A percentile compares a stretch with the other conserved stretches of the same genome.
These are phyloP conservation scores for Murraya paniculata DNA, from an alignment of 345 rosid species.

Conservation along the genomic window DNA sequence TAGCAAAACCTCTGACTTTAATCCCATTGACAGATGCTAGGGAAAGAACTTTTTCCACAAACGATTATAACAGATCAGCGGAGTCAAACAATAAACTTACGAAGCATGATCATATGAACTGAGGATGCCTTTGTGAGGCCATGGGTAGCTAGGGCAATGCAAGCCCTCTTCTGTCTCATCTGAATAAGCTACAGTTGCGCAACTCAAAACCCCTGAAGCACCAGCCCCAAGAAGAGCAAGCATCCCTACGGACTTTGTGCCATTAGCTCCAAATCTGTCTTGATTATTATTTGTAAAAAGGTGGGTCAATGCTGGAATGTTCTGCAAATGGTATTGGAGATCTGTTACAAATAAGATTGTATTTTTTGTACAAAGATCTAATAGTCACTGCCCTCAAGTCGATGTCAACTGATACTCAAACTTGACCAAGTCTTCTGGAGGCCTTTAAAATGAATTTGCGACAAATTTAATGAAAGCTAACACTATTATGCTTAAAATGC, in stretches of 20 bases:
- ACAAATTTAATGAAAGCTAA: background rate
- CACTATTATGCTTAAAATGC: background rate
- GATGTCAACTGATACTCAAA: background rate
- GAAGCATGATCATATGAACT: constrained; percentile 99
- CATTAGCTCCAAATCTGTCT: constrained; percentile 48
- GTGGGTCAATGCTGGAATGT: background rate
- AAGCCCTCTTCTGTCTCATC: constrained; percentile 99
- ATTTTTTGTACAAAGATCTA: background rate
- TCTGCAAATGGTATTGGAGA: background rate
- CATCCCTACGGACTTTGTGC: constrained; percentile 51
- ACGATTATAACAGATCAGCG: background rate
- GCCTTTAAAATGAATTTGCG: background rate
- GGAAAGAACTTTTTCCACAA: background rate
- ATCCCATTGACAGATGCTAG: no score
- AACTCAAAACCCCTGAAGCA: constrained; percentile 73
- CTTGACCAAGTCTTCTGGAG: background rate
- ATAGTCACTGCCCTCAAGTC: background rate
- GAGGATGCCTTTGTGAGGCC: constrained; percentile 98
- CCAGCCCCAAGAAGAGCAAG: constrained; percentile 87
- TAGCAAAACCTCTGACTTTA: background rate
- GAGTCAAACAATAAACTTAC: constrained; percentile 49
- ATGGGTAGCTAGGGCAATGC: constrained; percentile 81
- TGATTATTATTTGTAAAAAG: constrained; percentile 57
- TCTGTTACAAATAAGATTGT: background rate
- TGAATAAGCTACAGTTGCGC: constrained; percentile 75